Conservation (phyloP, 2,329 filamentous ascomycete genomes). For the Aphanocladium album region DNA sequence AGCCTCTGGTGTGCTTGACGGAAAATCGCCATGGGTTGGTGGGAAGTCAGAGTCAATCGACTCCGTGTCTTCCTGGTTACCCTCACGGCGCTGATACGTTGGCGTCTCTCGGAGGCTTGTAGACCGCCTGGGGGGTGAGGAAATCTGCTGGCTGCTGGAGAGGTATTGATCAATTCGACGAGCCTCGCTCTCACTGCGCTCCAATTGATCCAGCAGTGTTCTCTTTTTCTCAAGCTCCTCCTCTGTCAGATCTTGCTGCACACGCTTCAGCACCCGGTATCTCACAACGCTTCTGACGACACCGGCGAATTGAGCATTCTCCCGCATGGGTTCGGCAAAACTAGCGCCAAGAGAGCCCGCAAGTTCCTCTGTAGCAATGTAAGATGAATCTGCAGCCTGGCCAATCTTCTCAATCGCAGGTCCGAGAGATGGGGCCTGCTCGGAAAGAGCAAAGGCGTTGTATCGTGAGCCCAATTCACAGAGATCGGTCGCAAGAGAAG, state of each 20-base stretch:
- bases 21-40: conserved; percentile 71
- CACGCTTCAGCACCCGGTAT: conserved; percentile 86
- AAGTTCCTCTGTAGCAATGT: conserved; percentile 90
- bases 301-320: conserved; percentile 94
- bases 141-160: conserved; percentile 61
- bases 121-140: conserved; percentile 61
- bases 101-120: conserved; percentile 49
- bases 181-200: conserved; percentile 88
- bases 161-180: conserved; percentile 92
- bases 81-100: conserved; percentile 48
- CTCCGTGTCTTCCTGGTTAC: conserved; percentile 68
- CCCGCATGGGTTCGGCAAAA: conserved; percentile 96
- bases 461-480: conserved; percentile 93
- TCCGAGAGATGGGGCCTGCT: conserved; percentile 81
- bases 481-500: conserved; percentile 77
- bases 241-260: conserved; percentile 95
- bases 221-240: conserved; percentile 90
- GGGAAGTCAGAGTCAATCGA: conserved; percentile 97
- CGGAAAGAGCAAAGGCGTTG: conserved; percentile 93
- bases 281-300: conserved; percentile 84
- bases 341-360: conserved; percentile 82
- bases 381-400: conserved; percentile 92
- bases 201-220: conserved; percentile 76
- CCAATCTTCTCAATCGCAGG: conserved; percentile 91
- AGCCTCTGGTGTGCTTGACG: conserved; percentile 61